These are phyloP conservation scores for Cryphonectria parasitica DNA, from an alignment of 2,329 filamentous ascomycete genomes.

Conservation along the genomic window DNA sequence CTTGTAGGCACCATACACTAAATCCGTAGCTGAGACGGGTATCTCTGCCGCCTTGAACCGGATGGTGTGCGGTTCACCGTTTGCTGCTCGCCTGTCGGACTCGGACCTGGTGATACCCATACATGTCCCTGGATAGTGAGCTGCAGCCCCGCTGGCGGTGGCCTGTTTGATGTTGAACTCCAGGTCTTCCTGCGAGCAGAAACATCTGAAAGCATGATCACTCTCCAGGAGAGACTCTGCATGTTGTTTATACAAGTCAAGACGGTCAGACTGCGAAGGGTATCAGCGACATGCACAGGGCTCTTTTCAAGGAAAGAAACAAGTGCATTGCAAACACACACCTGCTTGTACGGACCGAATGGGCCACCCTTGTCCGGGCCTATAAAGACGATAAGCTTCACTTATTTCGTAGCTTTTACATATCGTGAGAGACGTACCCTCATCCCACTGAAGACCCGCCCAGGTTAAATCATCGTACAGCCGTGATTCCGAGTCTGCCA, in stretches of 20 bases:
- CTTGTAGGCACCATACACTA: conserved; percentile 75
- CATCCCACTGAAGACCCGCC: conserved; percentile 91
- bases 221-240: conserved; percentile 69
- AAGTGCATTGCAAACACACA: conserved; percentile 44
- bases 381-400: not conserved
- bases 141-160: conserved; percentile 41
- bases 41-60: conserved; percentile 69
- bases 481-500: conserved; percentile 76
- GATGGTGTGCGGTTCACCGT: conserved; percentile 75
- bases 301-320: conserved; percentile 10
- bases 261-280: conserved; percentile 72
- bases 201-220: conserved; percentile 87
- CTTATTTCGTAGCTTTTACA: not conserved
- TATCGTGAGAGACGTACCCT: conserved; percentile 45
- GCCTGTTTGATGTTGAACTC: conserved; percentile 53
- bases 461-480: conserved; percentile 82
- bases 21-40: conserved; percentile 71
- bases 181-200: conserved; percentile 73
- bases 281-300: conserved; percentile 17
- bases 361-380: conserved; percentile 81
- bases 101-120: conserved; percentile 67
- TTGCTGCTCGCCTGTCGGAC: conserved; percentile 69
- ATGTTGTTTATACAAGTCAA: conserved; percentile 72
- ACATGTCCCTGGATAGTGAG: conserved; percentile 68
- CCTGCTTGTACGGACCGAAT: conserved; percentile 78